A percentile compares a stretch with the other conserved stretches of the same genome.
These are phyloP conservation scores for Yarrowia bubula DNA, from an alignment of 805 yeast species.

Conservation along the genomic window DNA sequence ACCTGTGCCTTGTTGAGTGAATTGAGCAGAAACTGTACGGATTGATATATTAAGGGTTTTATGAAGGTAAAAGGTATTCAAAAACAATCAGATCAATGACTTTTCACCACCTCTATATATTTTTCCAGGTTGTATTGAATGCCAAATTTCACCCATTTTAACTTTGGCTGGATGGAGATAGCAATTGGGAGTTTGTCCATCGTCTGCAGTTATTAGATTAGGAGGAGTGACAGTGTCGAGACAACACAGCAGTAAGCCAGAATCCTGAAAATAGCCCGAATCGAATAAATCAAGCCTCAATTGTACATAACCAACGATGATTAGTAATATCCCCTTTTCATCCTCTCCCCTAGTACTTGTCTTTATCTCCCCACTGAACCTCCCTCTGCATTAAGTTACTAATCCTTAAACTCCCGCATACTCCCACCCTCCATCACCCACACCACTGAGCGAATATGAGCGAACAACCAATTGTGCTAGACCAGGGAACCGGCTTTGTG, in stretches of 20 bases:
- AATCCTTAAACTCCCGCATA: constrained; percentile 9
- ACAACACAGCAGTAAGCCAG: too few relatives aligned
- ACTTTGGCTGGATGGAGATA: constrained; percentile 10
- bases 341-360: too few relatives aligned
- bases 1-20: too few relatives aligned
- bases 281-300: neutral
- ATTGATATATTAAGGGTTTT: too few relatives aligned
- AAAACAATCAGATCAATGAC: too few relatives aligned
- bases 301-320: neutral
- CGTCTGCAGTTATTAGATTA: too few relatives aligned
- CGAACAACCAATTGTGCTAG: constrained; percentile 57
- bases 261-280: too few relatives aligned
- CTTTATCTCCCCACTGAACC: neutral
- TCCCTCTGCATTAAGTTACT: neutral
- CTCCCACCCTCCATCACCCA: neutral
- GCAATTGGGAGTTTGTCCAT: neutral
- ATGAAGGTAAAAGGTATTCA: too few relatives aligned
- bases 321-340: too few relatives aligned
- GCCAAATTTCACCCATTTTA: too few relatives aligned
- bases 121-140: neutral
- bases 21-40: too few relatives aligned
- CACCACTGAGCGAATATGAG: constrained; percentile 25
- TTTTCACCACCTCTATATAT: neutral
- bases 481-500: constrained; percentile 98
- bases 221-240: too few relatives aligned